Percentiles rank a stretch among this genome's conserved stretches.
Evolutionary conservation across 1,284 basidiomycete genomes (phyloP).

Genomic region (Boletellus dicymbophilus): DNA sequence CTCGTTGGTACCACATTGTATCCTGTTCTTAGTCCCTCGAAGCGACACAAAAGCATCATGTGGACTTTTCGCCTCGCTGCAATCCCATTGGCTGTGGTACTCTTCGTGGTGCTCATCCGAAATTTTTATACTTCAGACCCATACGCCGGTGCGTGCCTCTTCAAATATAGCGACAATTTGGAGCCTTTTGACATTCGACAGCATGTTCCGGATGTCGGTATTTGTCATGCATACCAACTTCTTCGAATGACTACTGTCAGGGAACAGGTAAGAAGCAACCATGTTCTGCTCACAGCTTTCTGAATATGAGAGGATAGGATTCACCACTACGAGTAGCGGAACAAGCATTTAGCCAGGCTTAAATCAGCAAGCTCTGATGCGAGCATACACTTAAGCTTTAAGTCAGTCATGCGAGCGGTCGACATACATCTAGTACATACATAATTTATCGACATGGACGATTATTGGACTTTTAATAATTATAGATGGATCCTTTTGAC

Average conservation of each 20-base stretch:
- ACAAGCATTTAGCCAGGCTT: conserved; percentile 27
- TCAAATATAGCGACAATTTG: neutral
- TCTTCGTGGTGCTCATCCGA: conserved; percentile 80
- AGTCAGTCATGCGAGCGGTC: too few relatives aligned
- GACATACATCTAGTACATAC: conserved; percentile 6
- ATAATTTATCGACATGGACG: conserved; percentile 13
- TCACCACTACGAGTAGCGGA: conserved; percentile 33
- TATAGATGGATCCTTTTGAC: too few relatives aligned
- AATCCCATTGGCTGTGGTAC: conserved; percentile 71
- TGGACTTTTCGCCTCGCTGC: conserved; percentile 77
- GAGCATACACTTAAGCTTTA: too few relatives aligned
- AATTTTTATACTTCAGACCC: conserved; percentile 92
- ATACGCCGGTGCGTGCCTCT: conserved; percentile 58
- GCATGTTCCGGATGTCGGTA: conserved; percentile 92
- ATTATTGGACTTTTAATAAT: neutral
- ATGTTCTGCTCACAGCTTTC: neutral
- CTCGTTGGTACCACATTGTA: conserved; percentile 83
- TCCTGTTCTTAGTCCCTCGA: conserved; percentile 84
- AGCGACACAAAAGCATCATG: conserved; percentile 71
- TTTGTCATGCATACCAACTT: conserved; percentile 83
- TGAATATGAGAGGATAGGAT: conserved; percentile 20
- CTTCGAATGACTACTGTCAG: conserved; percentile 76
- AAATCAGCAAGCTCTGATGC: too few relatives aligned
- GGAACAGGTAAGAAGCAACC: conserved; percentile 49
- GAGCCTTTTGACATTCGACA: conserved; percentile 26